phyloP scores from a whole-genome alignment of 139 green algal genomes.

The Chlamydomonas schloesseri region DNA sequence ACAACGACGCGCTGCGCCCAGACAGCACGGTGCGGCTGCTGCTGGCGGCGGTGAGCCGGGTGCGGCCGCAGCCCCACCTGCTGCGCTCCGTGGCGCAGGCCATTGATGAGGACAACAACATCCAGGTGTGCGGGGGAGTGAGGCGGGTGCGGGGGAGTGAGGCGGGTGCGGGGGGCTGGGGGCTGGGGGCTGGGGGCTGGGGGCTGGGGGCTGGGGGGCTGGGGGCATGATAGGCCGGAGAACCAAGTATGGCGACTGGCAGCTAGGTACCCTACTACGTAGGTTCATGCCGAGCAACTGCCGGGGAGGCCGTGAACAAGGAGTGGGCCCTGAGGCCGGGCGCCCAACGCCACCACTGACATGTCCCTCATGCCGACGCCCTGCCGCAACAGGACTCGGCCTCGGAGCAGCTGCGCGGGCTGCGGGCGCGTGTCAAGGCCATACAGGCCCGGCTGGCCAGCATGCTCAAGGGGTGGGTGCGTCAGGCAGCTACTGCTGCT shows the following conservation, averaged over 20 bases:
- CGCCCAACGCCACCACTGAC: no score
- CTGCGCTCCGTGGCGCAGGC: constrained; percentile 9
- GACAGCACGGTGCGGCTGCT: constrained; percentile 46
- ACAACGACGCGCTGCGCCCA: constrained; percentile 29
- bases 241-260: no score
- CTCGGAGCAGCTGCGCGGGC: constrained; percentile 69
- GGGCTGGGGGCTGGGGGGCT: no score
- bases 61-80: constrained; percentile 39
- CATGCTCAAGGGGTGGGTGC: constrained; percentile 68
- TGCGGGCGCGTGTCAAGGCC: constrained; percentile 51
- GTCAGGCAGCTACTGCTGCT: no score
- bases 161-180: no score
- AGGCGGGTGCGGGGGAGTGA: not conserved
- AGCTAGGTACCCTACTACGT: no score
- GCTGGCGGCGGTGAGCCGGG: constrained; percentile 27
- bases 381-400: constrained; percentile 59
- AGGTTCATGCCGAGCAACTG: no score
- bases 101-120: constrained; percentile 52
- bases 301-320: no score
- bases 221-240: no score
- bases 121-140: not conserved
- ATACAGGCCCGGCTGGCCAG: constrained; percentile 62
- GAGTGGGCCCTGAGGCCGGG: no score
- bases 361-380: no score
- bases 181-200: no score